Evolutionary conservation across 2,329 filamentous ascomycete genomes (phyloP), one percentile per base, ranked within the genome.

Genomic region (Cadophora sp.): DNA sequence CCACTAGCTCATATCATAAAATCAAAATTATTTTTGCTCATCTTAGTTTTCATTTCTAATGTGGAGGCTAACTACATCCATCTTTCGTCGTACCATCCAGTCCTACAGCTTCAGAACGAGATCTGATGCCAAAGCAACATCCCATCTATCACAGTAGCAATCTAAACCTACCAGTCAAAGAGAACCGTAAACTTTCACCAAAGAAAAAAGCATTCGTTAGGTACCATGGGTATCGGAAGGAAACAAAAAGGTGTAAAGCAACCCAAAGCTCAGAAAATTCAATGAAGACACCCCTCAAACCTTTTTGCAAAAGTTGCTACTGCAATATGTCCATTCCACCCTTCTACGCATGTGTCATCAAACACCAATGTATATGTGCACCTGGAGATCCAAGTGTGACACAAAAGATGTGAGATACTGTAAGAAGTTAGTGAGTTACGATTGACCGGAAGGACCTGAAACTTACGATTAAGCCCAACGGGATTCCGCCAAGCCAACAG

Each of bases 391-490:
- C 53, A 56, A 39, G 53, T 56, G 30, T 22, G 33, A 36, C 41
- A 41, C n/a, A 39, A 7, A 18, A 56, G 30, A 56, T 56, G 53
- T 18, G 9, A 56, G 53, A 24, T 39, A 39, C 53, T 39, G n/a
- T 33, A 7, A 24, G 20, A 18, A 18, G n/a, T 56, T 56, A 56
- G 33, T 56, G 6, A 14, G 11, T 11, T 4, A 39, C 8, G 20
- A 22, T 1, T 4, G 14, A 56, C 4, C 9, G 53, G 18, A 18
- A 39, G 30, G 5, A 22, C 3, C 4, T 7, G 2, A 41, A 39
- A 56, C 53, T 22, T 39, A 56, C 33, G 5, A 56, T 56, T 14
- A 56, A 56, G 53, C 30, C 53, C 53, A 56, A 7, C 53, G 53
- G 36, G 53, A 56, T 22, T 33, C 30, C 33, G 30, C n/a, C 33